Evolutionary conservation across 495 filamentous ascomycete species (phyloP).

Genomic region (Lasiosphaeris hirsuta): DNA sequence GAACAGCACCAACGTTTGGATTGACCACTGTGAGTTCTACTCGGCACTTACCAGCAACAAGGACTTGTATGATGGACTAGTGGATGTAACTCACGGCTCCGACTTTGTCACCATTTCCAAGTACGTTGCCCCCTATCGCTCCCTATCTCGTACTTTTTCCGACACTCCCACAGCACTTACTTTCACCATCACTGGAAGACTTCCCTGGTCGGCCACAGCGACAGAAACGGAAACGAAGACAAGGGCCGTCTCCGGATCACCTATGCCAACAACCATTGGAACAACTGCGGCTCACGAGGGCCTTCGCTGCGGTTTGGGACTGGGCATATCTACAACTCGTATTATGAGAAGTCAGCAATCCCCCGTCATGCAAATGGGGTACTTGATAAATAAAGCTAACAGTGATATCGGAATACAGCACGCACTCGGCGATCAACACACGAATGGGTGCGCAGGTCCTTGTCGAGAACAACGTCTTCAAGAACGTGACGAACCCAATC

Average conservation of each 20-base stretch:
- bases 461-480: conserved; percentile 59
- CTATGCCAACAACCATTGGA: conserved; percentile 60
- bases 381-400: conserved; percentile 11
- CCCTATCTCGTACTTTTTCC: not conserved
- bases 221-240: conserved; percentile 45
- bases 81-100: conserved; percentile 56
- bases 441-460: conserved; percentile 62
- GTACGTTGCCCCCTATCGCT: conserved; percentile 2
- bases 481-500: conserved; percentile 42
- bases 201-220: conserved; percentile 60
- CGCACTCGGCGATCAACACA: conserved; percentile 60
- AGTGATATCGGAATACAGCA: conserved; percentile 24
- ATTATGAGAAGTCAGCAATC: conserved; percentile 30
- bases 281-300: conserved; percentile 57
- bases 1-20: conserved; percentile 57
- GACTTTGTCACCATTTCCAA: conserved; percentile 52
- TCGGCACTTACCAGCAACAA: conserved; percentile 54
- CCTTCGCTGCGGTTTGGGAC: conserved; percentile 64
- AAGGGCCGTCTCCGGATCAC: conserved; percentile 57
- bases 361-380: not conserved
- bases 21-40: conserved; percentile 66
- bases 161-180: conserved; percentile 29
- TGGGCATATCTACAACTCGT: conserved; percentile 49
- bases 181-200: conserved; percentile 66
- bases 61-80: conserved; percentile 66